phyloP scores from a whole-genome alignment of 495 filamentous ascomycete genomes.

The Podospora didyma region DNA sequence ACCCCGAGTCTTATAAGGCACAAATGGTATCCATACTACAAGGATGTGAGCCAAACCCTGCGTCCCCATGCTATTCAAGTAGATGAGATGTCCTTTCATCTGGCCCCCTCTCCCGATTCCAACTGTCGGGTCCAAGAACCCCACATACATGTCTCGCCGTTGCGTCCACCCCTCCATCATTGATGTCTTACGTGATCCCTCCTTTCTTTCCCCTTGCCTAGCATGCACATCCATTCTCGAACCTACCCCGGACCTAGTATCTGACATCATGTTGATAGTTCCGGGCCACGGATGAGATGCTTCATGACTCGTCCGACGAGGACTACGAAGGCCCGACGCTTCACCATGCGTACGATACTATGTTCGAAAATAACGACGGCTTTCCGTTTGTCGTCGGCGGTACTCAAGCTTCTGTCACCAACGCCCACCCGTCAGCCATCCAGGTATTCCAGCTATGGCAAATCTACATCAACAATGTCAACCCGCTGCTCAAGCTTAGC shows the following conservation, averaged over 20 bases:
- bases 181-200: background rate
- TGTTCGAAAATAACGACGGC: slow-evolving; percentile 49
- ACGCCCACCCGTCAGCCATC: slow-evolving; percentile 60
- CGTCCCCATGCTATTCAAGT: background rate
- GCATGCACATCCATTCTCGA: background rate
- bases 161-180: background rate
- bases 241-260: background rate
- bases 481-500: slow-evolving; percentile 65
- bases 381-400: slow-evolving; percentile 59
- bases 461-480: slow-evolving; percentile 63
- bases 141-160: background rate
- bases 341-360: slow-evolving; percentile 51
- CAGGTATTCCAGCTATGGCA: slow-evolving; percentile 76
- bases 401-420: slow-evolving; percentile 40
- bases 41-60: slow-evolving; percentile 32
- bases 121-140: background rate
- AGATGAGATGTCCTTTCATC: background rate
- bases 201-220: background rate
- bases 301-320: slow-evolving; percentile 58
- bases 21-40: slow-evolving; percentile 40
- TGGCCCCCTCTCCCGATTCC: background rate
- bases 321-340: slow-evolving; percentile 52
- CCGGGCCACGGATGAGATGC: slow-evolving; percentile 32
- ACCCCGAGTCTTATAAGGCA: too few relatives aligned
- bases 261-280: slow-evolving; percentile 29